These are phyloP conservation scores for Sordaria brevicollis DNA, from an alignment of 495 filamentous ascomycete species.

Conservation along the genomic window DNA sequence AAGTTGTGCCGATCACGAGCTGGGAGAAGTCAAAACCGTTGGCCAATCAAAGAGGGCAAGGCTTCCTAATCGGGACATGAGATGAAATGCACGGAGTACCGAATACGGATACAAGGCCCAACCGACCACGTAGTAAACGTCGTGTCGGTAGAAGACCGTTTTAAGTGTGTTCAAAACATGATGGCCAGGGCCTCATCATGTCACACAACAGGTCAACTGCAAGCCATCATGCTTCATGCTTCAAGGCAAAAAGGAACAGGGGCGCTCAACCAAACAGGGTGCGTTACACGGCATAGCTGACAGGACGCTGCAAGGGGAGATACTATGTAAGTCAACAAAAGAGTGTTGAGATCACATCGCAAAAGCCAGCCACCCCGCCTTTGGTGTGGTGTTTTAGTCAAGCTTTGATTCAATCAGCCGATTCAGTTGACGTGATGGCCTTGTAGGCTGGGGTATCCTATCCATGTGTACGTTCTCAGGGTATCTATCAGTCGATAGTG, in stretches of 20 bases:
- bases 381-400: neutral
- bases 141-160: neutral
- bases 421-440: neutral
- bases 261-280: neutral
- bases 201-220: neutral
- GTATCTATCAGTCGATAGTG: neutral
- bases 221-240: neutral
- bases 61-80: conserved; percentile 12
- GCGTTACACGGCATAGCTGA: neutral
- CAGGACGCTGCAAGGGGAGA: neutral
- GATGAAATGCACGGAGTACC: neutral
- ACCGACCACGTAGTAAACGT: neutral
- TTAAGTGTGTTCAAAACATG: neutral
- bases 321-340: neutral
- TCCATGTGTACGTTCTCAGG: neutral
- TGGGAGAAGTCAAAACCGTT: neutral
- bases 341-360: neutral
- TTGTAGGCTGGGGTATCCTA: neutral
- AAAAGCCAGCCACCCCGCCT: neutral
- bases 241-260: neutral
- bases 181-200: neutral
- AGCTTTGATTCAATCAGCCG: neutral
- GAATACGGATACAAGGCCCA: neutral
- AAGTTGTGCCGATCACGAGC: neutral
- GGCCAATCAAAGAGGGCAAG: conserved; percentile 12